These are phyloP conservation scores for Carpinus viminea DNA, from an alignment of 306 rosid genomes.

Conservation along the genomic window DNA sequence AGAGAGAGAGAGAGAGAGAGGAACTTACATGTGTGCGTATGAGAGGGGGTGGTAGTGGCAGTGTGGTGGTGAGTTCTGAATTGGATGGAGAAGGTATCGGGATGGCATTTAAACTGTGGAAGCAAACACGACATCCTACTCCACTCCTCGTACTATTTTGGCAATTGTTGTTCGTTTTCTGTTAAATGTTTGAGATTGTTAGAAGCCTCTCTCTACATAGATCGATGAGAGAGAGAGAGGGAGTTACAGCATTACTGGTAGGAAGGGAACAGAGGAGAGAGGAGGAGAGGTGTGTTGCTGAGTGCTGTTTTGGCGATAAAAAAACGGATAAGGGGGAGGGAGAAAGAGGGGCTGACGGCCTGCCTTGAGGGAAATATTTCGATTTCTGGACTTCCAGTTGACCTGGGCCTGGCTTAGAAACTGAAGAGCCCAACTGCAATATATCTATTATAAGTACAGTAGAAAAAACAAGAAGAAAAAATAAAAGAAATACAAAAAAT, in stretches of 20 bases:
- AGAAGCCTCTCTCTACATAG: neutral
- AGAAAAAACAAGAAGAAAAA: no score
- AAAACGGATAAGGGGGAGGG: constrained; percentile 29
- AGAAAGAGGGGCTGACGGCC: neutral
- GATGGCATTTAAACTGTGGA: constrained; percentile 73
- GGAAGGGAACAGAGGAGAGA: neutral
- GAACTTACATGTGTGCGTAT: constrained; percentile 35
- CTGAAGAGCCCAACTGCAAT: no score
- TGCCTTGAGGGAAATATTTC: neutral
- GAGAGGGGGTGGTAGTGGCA: constrained; percentile 19
- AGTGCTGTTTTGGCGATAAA: constrained; percentile 24
- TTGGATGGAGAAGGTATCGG: constrained; percentile 48
- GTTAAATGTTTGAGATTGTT: neutral
- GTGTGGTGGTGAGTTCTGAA: constrained; percentile 43
- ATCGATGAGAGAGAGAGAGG: constrained; percentile 3
- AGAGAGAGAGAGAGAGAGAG: constrained; percentile 3
- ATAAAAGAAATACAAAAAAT: no score
- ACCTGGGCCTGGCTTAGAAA: no score
- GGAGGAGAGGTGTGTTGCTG: constrained; percentile 31
- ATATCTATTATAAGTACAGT: no score
- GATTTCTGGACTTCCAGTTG: no score
- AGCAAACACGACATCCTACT: constrained; percentile 72
- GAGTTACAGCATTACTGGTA: neutral
- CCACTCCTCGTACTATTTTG: neutral
- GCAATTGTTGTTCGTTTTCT: neutral